phyloP scores from a whole-genome alignment of 2,329 filamentous ascomycete genomes.

The Claviceps africana region DNA sequence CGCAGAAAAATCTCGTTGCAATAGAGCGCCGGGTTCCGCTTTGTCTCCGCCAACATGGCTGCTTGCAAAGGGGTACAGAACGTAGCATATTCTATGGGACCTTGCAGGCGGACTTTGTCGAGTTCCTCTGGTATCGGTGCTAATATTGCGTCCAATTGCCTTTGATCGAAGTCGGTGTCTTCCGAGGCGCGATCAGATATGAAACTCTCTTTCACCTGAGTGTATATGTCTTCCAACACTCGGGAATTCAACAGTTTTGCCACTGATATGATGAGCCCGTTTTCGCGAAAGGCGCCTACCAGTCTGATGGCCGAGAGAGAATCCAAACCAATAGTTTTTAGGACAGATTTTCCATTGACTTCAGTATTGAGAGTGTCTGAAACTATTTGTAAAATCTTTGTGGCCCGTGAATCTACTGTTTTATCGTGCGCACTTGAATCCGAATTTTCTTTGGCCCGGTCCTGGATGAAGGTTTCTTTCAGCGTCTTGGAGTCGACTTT shows the following conservation, averaged over 20 bases:
- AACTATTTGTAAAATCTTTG: conserved; percentile 26
- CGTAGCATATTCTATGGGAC: conserved; percentile 10
- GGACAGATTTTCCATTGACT: conserved; percentile 23
- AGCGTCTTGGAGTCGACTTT: conserved; percentile 64
- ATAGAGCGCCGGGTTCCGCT: conserved; percentile 45
- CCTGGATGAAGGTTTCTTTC: conserved; percentile 30
- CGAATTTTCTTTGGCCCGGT: conserved; percentile 6
- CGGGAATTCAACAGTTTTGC: conserved; percentile 46
- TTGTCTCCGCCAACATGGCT: conserved; percentile 69
- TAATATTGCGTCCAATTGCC: neutral
- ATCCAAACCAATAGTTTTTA: conserved; percentile 48
- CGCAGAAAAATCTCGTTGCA: conserved; percentile 63
- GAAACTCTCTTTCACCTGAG: neutral
- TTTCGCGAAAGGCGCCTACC: conserved; percentile 46
- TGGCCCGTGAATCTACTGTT: conserved; percentile 11
- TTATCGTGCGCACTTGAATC: neutral
- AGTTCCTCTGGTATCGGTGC: neutral
- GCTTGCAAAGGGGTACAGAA: conserved; percentile 61
- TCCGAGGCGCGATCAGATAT: neutral
- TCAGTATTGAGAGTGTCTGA: conserved; percentile 24
- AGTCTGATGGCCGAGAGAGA: conserved; percentile 39
- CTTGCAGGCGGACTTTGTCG: too few relatives aligned
- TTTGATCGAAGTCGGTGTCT: neutral
- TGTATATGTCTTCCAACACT: conserved; percentile 21
- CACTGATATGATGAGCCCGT: conserved; percentile 42